Evolutionary conservation across 2,329 filamentous ascomycete species (phyloP), one percentile per base, ranked within the genome.

Genomic region (Penicillium glabrum): DNA sequence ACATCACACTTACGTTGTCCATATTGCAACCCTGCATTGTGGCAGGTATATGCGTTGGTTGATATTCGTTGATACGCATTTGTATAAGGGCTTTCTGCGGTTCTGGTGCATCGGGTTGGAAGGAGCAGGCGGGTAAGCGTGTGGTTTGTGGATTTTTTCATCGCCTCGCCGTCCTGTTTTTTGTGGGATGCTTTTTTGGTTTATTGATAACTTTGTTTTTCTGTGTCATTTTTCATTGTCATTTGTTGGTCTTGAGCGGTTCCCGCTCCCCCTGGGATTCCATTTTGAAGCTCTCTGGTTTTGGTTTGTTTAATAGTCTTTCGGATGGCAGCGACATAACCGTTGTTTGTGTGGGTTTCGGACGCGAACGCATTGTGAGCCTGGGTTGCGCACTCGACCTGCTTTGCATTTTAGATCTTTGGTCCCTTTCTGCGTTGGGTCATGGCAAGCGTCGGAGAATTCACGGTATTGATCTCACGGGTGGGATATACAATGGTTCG

Each of bases 91-190:
- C 72, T 51, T 74, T 73, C 64, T 72, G 71, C 69, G 69, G 71
- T 75, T 74, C 66, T 67, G 73, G 73, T 75, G 73, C 73, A 75
- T 75, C 68, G 62, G 71, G 72, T 74, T 71, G 72, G 72, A 71
- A 73, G 73, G 73, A 75, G 73, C 73, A 72, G 73, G 73, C 72
- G 65, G 71, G 72, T 70, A 73, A 72, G 72, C 71, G 71, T 72
- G 72, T 68, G 72, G 68, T 75, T 74, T 65, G 39, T 61, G 64
- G 66, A 61, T 65, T 66, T 65, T 29, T 61, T 58, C 66, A 64
- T 67, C 65, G 59, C 60, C 60, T 68, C 61, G 64, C 61, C 56
- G 60, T 53, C 60, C 51, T 57, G 53, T 53, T 26, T 23, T 60
- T 59, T 64, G 54, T 58, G 59, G 58, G 60, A 60, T 63, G 58